Base-by-base conservation (phyloP, 2,329 filamentous ascomycete genomes). In the Aspergillus pseudotamarii region DNA sequence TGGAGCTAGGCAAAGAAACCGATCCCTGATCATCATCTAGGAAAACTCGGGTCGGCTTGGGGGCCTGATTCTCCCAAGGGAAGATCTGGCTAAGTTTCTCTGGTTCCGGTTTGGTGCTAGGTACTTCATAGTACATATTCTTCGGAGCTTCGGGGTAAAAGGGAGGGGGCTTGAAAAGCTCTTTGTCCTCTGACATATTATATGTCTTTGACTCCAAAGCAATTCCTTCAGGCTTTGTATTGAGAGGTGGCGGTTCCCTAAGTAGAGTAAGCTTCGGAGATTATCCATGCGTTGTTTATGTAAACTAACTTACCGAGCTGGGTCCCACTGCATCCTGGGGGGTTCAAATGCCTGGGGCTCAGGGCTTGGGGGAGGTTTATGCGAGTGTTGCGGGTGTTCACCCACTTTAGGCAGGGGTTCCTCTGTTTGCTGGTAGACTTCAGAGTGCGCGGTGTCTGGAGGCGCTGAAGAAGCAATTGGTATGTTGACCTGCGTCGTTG, bases 71-170 rank as follows among this genome's bases (percentile, higher is more conserved):
- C 77, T 99, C 95, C 95, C 95, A 99, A 0, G 95, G 95, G 76
- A 99, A 99, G 56, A 98, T 89, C 3, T 89, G 85, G 55, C 85
- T 84, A 16, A 89, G 86, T 64, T 81, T 85, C 67, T 88, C 82
- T 50, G 84, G 81, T 55, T 87, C 84, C 26, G 87, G 87, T 61
- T 87, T 77, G 38, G 73, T 76, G 45, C 69, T 74, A 6, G 93
- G 93, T 41, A 96, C 86, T 71, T 94, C 83, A 75, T 95, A 97
- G 85, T 90, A 95, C 92, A 97, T 94, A 73, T 94, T 86, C 76
- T 86, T 91, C 0, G 94, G 93, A 21, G 93, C 92, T 72, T 92
- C 91, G 3, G 94, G 92, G 72, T 96, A 95, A 59, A 86, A 84
- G 64, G 82, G 78, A 21, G 94, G 94, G 36, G 94, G 87, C 59